These are phyloP conservation scores for Botrytis fabae DNA, from an alignment of 2,329 filamentous ascomycete species.

Conservation along the genomic window DNA sequence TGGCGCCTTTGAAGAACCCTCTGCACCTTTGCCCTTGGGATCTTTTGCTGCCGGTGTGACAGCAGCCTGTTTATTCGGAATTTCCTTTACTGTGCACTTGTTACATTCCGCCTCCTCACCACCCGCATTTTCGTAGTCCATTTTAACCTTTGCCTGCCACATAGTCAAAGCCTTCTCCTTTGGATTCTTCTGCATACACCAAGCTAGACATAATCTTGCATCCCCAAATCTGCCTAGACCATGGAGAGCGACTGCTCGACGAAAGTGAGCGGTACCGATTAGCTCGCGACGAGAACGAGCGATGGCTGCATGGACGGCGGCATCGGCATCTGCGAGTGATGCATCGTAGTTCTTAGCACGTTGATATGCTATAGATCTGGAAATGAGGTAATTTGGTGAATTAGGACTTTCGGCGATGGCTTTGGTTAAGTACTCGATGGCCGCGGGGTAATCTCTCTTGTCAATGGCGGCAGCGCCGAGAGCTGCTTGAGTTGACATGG, in stretches of 20 bases:
- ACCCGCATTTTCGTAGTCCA: constrained; percentile 50
- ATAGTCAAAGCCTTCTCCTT: constrained; percentile 55
- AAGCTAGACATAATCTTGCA: constrained; percentile 68
- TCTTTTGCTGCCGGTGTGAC: background rate
- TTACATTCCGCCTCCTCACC: constrained; percentile 50
- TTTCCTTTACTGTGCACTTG: constrained; percentile 51
- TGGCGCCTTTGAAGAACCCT: constrained; percentile 18
- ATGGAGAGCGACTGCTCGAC: constrained; percentile 73
- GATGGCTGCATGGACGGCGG: constrained; percentile 60
- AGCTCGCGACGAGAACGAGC: constrained; percentile 72
- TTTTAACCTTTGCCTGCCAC: constrained; percentile 58
- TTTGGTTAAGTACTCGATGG: constrained; percentile 65
- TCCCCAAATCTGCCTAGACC: constrained; percentile 72
- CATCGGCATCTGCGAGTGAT: constrained; percentile 70
- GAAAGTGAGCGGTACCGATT: constrained; percentile 79
- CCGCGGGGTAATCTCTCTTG: constrained; percentile 62
- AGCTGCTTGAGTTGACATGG: constrained; percentile 52
- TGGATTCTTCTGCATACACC: constrained; percentile 53
- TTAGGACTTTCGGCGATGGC: constrained; percentile 65
- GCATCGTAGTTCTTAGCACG: constrained; percentile 59
- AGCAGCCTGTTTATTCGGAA: constrained; percentile 45
- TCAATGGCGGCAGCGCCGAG: constrained; percentile 62
- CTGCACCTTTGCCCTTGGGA: background rate
- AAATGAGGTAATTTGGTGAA: constrained; percentile 78
- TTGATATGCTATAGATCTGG: constrained; percentile 77